Conservation (phyloP, 2,329 filamentous ascomycete genomes). For the Ophiostoma piceae region DNA sequence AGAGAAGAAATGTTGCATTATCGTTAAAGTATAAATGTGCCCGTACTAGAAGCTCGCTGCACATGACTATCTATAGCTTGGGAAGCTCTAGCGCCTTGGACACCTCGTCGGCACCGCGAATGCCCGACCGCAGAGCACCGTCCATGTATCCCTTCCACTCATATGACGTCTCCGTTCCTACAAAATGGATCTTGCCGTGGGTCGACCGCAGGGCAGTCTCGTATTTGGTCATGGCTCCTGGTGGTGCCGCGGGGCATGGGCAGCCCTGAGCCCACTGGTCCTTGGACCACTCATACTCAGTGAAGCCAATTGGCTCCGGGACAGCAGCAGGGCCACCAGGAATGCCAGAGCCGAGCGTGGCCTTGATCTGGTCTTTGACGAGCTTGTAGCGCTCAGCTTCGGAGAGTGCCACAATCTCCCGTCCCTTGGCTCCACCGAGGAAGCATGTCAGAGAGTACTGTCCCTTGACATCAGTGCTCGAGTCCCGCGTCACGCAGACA, state of each 20-base stretch:
- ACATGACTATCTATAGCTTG: conserved; percentile 10
- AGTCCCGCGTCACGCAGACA: conserved; percentile 19
- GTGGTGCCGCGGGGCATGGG: conserved; percentile 20
- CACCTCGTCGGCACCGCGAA: conserved; percentile 45
- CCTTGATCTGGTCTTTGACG: conserved; percentile 18
- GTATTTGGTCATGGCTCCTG: conserved; percentile 22
- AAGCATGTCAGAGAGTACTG: conserved; percentile 40
- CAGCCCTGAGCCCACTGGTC: conserved; percentile 24
- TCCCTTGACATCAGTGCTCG: conserved; percentile 27
- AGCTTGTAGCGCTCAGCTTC: neutral
- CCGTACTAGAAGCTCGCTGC: neutral
- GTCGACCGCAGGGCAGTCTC: conserved; percentile 33
- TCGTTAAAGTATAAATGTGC: neutral
- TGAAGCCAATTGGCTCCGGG: conserved; percentile 15
- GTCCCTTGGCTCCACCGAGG: conserved; percentile 36
- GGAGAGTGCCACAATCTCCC: conserved; percentile 32
- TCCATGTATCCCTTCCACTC: conserved; percentile 58
- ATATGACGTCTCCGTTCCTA: conserved; percentile 48
- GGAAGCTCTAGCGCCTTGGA: conserved; percentile 15
- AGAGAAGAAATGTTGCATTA: neutral
- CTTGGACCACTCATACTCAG: conserved; percentile 21
- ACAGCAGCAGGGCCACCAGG: neutral
- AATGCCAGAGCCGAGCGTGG: neutral
- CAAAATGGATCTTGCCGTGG: conserved; percentile 41
- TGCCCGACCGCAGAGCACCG: conserved; percentile 47